Evolutionary conservation across 2,329 filamentous ascomycete species (phyloP), one percentile per base, ranked within the genome.

Genomic region (Trichoderma sp.): DNA sequence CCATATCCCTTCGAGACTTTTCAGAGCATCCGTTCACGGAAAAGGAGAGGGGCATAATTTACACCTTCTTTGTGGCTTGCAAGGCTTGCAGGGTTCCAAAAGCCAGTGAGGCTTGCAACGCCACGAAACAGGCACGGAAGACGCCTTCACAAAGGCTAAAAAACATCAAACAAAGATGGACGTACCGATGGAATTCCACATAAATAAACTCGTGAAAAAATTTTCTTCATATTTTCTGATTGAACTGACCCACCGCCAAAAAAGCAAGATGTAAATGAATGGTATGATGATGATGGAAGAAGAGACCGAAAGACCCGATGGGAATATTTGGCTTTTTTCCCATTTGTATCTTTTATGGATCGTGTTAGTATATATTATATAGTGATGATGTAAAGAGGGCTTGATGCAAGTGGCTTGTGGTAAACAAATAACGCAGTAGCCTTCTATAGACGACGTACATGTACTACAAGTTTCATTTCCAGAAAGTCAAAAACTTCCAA

Each of bases 1-100:
- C 6, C 39, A 24, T 49, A 5, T 49, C 24, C 46, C 10, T 49
- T 21, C 18, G 18, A 37, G 4, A 13, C 28, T 24, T 28, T 32
- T 65, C 49, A 51, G 61, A 37, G 43, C 32, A 28, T 65, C 51
- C 61, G 61, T 55, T 55, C 52, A 14, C 51, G 52, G 59, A 49
- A 61, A 24, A n/a, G 32, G 8, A n/a, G n/a, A n/a, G n/a, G 11
- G n/a, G 24, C 18, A 7, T 16, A 21, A 24, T 52, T 52, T 28
- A 16, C 26, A 18, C 26, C 13, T 13, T 13, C 37, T 24, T 28
- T 39, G 51, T 55, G 61, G 61, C 51, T 65, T 56, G 16, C 60
- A 30, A 60, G 59, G 39, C 59, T 32, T 28, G 18, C n/a, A 60
- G 59, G 39, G 39, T 32, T 28, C 13, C n/a, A 13, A 10, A 24